phyloP scores from a whole-genome alignment of 768 basidiomycete genomes.

The Leucocoprinus sp. region DNA sequence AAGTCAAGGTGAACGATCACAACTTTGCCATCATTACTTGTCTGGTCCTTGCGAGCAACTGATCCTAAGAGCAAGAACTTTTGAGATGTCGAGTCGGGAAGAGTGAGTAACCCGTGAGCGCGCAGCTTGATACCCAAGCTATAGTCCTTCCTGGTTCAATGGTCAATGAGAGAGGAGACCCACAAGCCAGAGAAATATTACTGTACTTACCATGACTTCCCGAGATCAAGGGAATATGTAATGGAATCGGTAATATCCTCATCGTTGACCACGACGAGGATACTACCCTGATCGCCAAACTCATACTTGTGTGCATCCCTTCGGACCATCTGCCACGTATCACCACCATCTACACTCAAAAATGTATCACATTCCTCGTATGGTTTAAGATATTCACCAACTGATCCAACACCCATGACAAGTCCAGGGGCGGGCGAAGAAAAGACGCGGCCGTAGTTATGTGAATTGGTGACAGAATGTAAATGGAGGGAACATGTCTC shows the following conservation, averaged over 20 bases:
- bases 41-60: conserved; percentile 52
- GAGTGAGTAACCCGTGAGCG: conserved; percentile 72
- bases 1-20: conserved; percentile 83
- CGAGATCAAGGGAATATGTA: conserved; percentile 76
- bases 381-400: conserved; percentile 56
- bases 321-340: conserved; percentile 75
- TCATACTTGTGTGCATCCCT: conserved; percentile 87
- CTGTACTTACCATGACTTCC: conserved; percentile 65
- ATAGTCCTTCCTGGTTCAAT: conserved; percentile 53
- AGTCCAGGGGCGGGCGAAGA: conserved; percentile 92
- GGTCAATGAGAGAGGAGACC: conserved; percentile 3
- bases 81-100: conserved; percentile 93
- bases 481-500: conserved; percentile 79
- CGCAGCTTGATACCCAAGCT: conserved; percentile 64
- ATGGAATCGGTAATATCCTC: conserved; percentile 66
- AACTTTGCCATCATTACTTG: conserved; percentile 45
- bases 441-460: conserved; percentile 92
- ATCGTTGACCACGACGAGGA: conserved; percentile 78
- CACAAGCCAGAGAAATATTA: no score
- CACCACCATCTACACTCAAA: conserved; percentile 81
- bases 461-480: conserved; percentile 86
- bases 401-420: conserved; percentile 93
- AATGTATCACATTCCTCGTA: conserved; percentile 94
- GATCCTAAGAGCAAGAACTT: conserved; percentile 89
- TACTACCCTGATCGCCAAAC: conserved; percentile 84